Evolutionary conservation across 176 grass and related monocot species (phyloP), one percentile per base, ranked within the genome.

Genomic region (Themeda triandra): DNA sequence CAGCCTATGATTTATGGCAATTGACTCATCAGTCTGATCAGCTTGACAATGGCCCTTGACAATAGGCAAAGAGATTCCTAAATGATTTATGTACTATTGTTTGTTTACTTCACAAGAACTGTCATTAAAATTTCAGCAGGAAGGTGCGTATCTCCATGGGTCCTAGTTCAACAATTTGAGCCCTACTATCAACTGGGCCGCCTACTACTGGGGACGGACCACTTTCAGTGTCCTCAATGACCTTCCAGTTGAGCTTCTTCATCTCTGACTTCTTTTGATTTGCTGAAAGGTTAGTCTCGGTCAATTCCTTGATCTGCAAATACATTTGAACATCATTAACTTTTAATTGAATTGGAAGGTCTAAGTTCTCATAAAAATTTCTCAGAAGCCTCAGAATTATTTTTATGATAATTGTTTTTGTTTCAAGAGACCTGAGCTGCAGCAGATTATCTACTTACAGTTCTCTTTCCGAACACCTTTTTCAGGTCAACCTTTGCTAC

Each of bases 61-160:
- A n/a, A n/a, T n/a, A n/a, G n/a, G n/a, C n/a, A n/a, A n/a, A 33
- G 32, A 33, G 32, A 33, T 33, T 33, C 4, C 32, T 33, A 33
- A 4, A 33, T 4, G 32, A 33, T 37, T 6, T 6, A 37, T 37
- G 3, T 37, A 37, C 6, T 37, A 37, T 37, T 37, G 36, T 37
- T 37, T 37, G 3, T 37, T 6, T 37, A 6, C 6, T 33, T 33
- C 32, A 37, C 36, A 37, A 37, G 6, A 5, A 37, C 36, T 37
- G 6, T 36, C 58, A 25, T 51, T 94, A 94, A 69, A 98, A 89
- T 77, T 88, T 90, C 49, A 98, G 62, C 46, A 92, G 73, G 73
- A 97, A 94, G 0, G 95, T 97, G 27, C 95, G 90, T 85, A 98
- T 98, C 85, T 98, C 95, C 95, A 98, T 98, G 1, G 95, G 95